A percentile compares a stretch with the other conserved stretches of the same genome.
These are phyloP conservation scores for Apophysomyces sp. DNA, from an alignment of 371 early-diverging fungal species.

Conservation along the genomic window DNA sequence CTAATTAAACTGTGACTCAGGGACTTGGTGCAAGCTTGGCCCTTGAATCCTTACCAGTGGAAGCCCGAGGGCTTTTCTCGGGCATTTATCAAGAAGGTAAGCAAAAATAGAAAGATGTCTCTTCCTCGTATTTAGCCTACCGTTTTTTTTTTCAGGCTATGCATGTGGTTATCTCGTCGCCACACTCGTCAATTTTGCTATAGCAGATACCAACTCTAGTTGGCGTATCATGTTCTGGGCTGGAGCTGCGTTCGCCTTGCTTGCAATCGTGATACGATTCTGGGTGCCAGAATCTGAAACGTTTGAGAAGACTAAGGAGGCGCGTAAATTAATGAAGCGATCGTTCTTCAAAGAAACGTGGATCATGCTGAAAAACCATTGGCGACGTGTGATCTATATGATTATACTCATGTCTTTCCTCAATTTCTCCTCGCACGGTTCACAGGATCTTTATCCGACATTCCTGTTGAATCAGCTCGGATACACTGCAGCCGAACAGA, in stretches of 20 bases:
- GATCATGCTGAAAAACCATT: conserved; percentile 44
- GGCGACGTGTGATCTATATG: conserved; percentile 53
- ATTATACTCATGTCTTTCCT: conserved; percentile 56
- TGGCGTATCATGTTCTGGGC: conserved; percentile 74
- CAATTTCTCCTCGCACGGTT: conserved; percentile 67
- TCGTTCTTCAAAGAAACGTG: conserved; percentile 36
- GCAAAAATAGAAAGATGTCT: neutral
- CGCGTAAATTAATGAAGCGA: conserved; percentile 20
- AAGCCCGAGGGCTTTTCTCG: conserved; percentile 65
- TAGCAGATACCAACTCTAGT: conserved; percentile 35
- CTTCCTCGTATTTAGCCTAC: neutral
- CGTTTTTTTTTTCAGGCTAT: conserved; percentile 32
- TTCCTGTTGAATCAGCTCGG: conserved; percentile 54
- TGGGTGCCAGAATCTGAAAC: conserved; percentile 63
- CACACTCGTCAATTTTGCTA: conserved; percentile 51
- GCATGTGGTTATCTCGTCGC: conserved; percentile 65
- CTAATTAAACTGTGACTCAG: conserved; percentile 5
- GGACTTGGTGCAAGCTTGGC: conserved; percentile 68
- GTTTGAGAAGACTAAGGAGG: conserved; percentile 41
- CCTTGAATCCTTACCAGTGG: conserved; percentile 63
- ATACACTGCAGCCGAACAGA: conserved; percentile 45
- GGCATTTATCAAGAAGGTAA: conserved; percentile 66
- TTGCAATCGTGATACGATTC: conserved; percentile 54
- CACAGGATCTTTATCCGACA: conserved; percentile 70
- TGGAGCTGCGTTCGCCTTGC: conserved; percentile 55